Percentiles rank a stretch among this genome's conserved stretches.
These are phyloP conservation scores for Dendrostoma leiphaemia DNA, from an alignment of 2,329 filamentous ascomycete genomes.

Conservation along the genomic window DNA sequence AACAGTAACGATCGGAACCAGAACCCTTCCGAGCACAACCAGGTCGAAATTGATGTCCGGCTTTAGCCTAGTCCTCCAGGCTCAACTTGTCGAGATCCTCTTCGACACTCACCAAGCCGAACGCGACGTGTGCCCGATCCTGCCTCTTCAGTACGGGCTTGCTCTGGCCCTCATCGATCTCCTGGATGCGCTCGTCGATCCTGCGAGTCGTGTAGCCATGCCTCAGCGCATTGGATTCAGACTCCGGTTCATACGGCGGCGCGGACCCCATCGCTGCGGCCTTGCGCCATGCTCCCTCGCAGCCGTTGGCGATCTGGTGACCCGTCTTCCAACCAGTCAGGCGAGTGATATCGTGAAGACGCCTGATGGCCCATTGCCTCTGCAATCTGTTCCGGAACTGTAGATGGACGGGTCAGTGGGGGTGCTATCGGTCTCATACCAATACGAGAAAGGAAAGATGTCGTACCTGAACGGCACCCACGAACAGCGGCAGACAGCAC, in stretches of 20 bases:
- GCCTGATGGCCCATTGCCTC: constrained; percentile 72
- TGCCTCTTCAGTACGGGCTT: constrained; percentile 59
- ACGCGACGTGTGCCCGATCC: constrained; percentile 69
- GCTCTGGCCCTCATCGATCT: constrained; percentile 38
- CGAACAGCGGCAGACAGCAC: constrained; percentile 78
- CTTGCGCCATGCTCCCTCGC: constrained; percentile 80
- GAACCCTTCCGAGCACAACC: too few species aligned
- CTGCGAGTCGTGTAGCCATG: constrained; percentile 45
- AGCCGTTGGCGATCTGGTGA: constrained; percentile 76
- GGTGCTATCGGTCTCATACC: too few species aligned
- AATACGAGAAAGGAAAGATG: neutral
- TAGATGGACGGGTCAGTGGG: constrained; percentile 6
- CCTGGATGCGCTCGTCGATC: constrained; percentile 50
- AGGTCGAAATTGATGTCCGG: too few species aligned
- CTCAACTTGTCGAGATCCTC: constrained; percentile 67
- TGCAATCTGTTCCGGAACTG: constrained; percentile 72
- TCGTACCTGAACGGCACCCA: constrained; percentile 72
- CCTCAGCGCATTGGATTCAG: constrained; percentile 28
- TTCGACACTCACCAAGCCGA: constrained; percentile 77
- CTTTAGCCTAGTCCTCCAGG: constrained; percentile 36
- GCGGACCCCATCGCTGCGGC: constrained; percentile 71
- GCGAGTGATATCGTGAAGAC: constrained; percentile 71
- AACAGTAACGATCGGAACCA: neutral
- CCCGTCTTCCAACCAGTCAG: constrained; percentile 88
- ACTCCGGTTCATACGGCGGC: constrained; percentile 61